Evolutionary conservation across 192 early-diverging fungal genomes (phyloP), one percentile per base, ranked within the genome.

Genomic region (Rhizophagus sp.): DNA sequence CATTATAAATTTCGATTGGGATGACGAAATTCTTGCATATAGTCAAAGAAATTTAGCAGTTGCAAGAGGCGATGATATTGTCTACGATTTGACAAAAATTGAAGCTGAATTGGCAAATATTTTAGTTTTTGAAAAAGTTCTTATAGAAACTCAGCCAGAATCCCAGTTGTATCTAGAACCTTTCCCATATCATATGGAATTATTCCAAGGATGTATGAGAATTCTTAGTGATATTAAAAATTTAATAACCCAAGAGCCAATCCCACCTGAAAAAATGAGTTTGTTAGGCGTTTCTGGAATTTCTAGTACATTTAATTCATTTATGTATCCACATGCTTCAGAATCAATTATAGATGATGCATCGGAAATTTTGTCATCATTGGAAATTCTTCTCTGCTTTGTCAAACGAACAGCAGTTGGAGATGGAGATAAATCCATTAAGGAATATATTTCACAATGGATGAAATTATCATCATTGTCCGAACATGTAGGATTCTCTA

Each of bases 351-450:
- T 64, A 22, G 75, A 76, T 22, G 65, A 64, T 44, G 62, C 61
- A 27, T 76, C 75, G 25, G 69, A 71, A 12, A 39, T 81, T 62
- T 47, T 81, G 17, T 47, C 73, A 33, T 27, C 63, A 17, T 62
- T 81, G n/a, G 80, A 81, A 71, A 81, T 81, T 41, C 34, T 81
- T n/a, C 19, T 81, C 7, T 81, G 80, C 41, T 81, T 76, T 76
- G 50, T 81, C 11, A 76, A 81, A 76, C 25, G 73, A 13, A 81
- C 62, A 25, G 17, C 34, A 12, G 27, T 24, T 24, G 65, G 50
- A 17, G 62, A 77, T 52, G 74, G 64, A 17, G 52, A 81, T 19
- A 67, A 76, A 27, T 69, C 47, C 3, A 65, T 81, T 19, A 76
- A 27, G 22, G 80, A 81, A 41, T 81, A 77, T 34, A 30, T 74